Evolutionary conservation across 2,329 filamentous ascomycete genomes (phyloP).

Genomic region (Sporothrix luriei): DNA sequence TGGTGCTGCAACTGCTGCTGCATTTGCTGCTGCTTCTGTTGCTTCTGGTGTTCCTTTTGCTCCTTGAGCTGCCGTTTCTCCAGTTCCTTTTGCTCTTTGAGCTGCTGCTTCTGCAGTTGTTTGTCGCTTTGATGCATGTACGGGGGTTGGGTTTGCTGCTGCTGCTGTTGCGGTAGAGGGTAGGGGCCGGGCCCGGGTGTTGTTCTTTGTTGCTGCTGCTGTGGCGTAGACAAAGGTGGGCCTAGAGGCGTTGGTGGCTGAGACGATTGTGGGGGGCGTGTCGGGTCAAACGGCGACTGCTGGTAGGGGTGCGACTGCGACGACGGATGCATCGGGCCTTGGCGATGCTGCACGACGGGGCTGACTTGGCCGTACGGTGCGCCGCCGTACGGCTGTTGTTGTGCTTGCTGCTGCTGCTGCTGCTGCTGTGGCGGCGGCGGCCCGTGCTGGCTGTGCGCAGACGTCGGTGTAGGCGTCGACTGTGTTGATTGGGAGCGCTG

Average conservation of each 20-base stretch:
- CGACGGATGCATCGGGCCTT: slow-evolving; percentile 44
- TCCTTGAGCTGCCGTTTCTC: not conserved
- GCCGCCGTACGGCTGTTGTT: slow-evolving; percentile 48
- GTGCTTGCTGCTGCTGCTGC: slow-evolving; percentile 1
- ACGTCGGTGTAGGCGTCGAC: slow-evolving; percentile 63
- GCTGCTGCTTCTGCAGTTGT: slow-evolving; percentile 1
- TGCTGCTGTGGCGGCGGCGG: slow-evolving; percentile 10
- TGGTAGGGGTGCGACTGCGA: slow-evolving; percentile 19
- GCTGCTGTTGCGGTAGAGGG: slow-evolving; percentile 41
- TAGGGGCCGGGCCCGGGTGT: not conserved
- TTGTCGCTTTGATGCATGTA: slow-evolving; percentile 23
- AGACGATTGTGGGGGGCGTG: slow-evolving; percentile 50
- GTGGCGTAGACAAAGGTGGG: slow-evolving; percentile 47
- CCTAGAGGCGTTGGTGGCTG: slow-evolving; percentile 59
- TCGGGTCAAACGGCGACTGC: slow-evolving; percentile 46
- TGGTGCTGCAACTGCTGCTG: not conserved
- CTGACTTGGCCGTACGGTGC: slow-evolving; percentile 57
- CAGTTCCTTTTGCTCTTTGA: slow-evolving; percentile 17
- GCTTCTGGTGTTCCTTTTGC: slow-evolving; percentile 37
- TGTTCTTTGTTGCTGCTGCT: slow-evolving; percentile 14
- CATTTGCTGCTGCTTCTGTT: slow-evolving; percentile 40
- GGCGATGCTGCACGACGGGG: slow-evolving; percentile 52
- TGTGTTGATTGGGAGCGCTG: slow-evolving; percentile 61
- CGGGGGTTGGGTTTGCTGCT: slow-evolving; percentile 2
- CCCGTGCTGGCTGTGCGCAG: slow-evolving; percentile 59